Evolutionary conservation across 1,284 basidiomycete species (phyloP).

Genomic region (Uromyces viciae-fabae): DNA sequence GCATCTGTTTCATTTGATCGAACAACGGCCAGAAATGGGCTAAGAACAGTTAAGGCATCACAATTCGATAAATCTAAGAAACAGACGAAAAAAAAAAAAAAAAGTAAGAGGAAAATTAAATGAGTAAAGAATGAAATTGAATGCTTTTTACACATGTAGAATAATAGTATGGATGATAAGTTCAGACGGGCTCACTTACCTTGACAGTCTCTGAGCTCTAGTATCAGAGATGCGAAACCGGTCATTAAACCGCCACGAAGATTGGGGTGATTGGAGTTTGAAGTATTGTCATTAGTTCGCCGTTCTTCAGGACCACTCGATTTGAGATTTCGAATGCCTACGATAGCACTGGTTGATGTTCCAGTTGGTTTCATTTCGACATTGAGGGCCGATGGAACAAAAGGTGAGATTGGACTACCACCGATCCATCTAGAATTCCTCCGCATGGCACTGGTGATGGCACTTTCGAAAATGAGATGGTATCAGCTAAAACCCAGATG

Average conservation of each 20-base stretch:
- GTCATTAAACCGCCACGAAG: slow-evolving; percentile 64
- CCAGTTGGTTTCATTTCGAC: neutral
- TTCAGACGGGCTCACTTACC: slow-evolving; percentile 60
- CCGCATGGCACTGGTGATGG: slow-evolving; percentile 42
- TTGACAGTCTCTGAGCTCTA: slow-evolving; percentile 67
- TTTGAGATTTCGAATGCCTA: slow-evolving; percentile 34
- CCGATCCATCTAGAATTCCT: slow-evolving; percentile 35
- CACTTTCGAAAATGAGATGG: neutral
- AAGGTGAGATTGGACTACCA: slow-evolving; percentile 1
- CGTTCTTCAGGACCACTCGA: neutral
- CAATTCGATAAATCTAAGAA: slow-evolving; percentile 46
- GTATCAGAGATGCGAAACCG: slow-evolving; percentile 80
- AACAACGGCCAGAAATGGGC: slow-evolving; percentile 87
- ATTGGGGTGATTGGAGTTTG: slow-evolving; percentile 7
- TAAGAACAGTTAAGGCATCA: slow-evolving; percentile 61
- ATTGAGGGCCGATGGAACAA: neutral
- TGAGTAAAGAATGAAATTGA: neutral
- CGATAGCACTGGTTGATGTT: neutral
- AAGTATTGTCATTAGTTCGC: neutral
- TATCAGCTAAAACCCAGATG: neutral
- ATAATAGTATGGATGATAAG: too few relatives aligned
- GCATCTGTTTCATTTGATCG: slow-evolving; percentile 88
- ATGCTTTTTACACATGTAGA: too few relatives aligned
- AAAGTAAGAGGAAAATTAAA: neutral
- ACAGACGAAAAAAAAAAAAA: slow-evolving; percentile 62